Percentiles rank a stretch among this genome's conserved stretches.
Conservation (phyloP, 2,329 filamentous ascomycete species). For the Alternaria sp. region DNA sequence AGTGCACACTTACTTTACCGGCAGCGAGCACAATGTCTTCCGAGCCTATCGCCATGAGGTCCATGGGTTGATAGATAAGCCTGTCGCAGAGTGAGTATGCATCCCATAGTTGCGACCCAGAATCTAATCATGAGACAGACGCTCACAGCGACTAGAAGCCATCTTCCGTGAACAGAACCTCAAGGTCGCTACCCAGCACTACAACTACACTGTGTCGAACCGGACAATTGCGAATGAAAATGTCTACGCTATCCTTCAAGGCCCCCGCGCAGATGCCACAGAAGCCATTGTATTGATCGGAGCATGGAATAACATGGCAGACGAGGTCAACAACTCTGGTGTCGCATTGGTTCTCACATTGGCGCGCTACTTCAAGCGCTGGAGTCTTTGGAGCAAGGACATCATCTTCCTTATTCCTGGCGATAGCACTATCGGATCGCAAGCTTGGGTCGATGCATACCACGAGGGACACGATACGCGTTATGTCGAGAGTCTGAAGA, state of each 20-base stretch:
- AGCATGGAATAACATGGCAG: slow-evolving; percentile 84
- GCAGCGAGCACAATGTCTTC: slow-evolving; percentile 94
- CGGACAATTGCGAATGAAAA: slow-evolving; percentile 82
- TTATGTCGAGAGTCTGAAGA: slow-evolving; percentile 75
- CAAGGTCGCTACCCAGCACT: slow-evolving; percentile 88
- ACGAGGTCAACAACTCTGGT: slow-evolving; percentile 82
- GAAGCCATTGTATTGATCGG: slow-evolving; percentile 94
- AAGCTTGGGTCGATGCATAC: slow-evolving; percentile 98
- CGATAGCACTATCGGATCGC: slow-evolving; percentile 87
- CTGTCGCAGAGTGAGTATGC: slow-evolving; percentile 48
- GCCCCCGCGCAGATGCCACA: slow-evolving; percentile 92
- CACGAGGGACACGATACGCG: slow-evolving; percentile 83
- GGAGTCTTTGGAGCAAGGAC: slow-evolving; percentile 99
- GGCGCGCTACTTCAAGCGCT: slow-evolving; percentile 93
- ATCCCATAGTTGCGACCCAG: neutral
- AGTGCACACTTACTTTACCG: slow-evolving; percentile 96
- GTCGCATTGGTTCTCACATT: slow-evolving; percentile 86
- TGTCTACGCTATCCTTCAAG: slow-evolving; percentile 90
- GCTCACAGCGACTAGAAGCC: slow-evolving; percentile 74
- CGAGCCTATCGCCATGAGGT: slow-evolving; percentile 89
- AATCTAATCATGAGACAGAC: slow-evolving; percentile 53
- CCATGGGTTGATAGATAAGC: slow-evolving; percentile 63
- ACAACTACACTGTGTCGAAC: slow-evolving; percentile 82
- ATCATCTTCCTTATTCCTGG: slow-evolving; percentile 91
- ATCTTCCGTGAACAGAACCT: slow-evolving; percentile 82